These are phyloP conservation scores for Plasmodium inui DNA, from an alignment of 169 alveolate genomes.

Conservation along the genomic window DNA sequence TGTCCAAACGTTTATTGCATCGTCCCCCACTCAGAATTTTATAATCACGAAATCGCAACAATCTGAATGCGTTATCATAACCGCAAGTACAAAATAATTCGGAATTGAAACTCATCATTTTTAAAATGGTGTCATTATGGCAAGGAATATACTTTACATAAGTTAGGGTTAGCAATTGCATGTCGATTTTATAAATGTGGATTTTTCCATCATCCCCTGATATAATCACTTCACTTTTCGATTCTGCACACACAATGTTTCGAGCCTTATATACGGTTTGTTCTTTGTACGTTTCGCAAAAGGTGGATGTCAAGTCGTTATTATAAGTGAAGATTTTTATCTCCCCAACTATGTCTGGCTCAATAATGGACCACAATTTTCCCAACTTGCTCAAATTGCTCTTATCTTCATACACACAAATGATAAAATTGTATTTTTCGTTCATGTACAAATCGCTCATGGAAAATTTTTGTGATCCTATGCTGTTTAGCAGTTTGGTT, in stretches of 20 bases:
- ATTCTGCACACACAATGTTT: constrained; percentile 41
- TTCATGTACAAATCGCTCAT: constrained; percentile 61
- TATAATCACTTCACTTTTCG: constrained; percentile 36
- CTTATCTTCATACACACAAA: constrained; percentile 79
- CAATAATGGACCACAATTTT: constrained; percentile 85
- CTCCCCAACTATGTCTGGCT: constrained; percentile 83
- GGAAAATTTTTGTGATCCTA: constrained; percentile 62
- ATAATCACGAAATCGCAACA: constrained; percentile 59
- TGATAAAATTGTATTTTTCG: constrained; percentile 55
- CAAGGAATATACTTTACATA: constrained; percentile 73
- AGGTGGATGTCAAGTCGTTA: constrained; percentile 64
- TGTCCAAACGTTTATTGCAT: constrained; percentile 80
- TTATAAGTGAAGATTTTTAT: constrained; percentile 78
- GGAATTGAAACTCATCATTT: constrained; percentile 46
- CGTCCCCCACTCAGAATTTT: constrained; percentile 84
- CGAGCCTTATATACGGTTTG: constrained; percentile 69
- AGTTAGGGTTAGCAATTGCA: constrained; percentile 60
- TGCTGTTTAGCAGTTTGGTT: constrained; percentile 56
- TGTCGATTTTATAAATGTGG: constrained; percentile 45
- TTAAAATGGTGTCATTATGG: constrained; percentile 80
- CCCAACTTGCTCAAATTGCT: constrained; percentile 84
- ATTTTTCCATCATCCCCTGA: constrained; percentile 76
- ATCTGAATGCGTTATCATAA: constrained; percentile 82
- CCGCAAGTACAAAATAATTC: constrained; percentile 81
- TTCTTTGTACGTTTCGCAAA: constrained; percentile 63